Evolutionary conservation across 2,329 filamentous ascomycete genomes (phyloP).

Genomic region (Penicillium glabrum): DNA sequence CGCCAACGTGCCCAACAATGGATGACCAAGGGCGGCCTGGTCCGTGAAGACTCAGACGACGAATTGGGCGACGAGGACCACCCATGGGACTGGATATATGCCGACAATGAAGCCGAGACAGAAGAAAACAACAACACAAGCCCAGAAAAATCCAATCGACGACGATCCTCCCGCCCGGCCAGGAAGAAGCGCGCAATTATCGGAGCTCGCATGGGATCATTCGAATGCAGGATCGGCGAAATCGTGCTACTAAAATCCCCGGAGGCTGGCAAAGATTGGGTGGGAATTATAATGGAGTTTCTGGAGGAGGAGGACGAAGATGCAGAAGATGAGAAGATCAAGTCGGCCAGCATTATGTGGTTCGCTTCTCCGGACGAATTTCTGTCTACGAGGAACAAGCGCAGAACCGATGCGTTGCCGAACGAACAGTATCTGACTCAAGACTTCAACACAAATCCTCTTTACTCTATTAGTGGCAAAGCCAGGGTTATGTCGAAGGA

Average conservation of each 20-base stretch:
- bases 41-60: constrained; percentile 81
- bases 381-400: constrained; percentile 79
- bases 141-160: constrained; percentile 25
- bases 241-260: constrained; percentile 84
- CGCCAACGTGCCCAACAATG: constrained; percentile 46
- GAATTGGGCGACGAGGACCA: constrained; percentile 73
- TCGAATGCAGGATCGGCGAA: constrained; percentile 80
- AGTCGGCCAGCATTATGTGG: constrained; percentile 90
- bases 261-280: constrained; percentile 84
- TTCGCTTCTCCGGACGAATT: constrained; percentile 84
- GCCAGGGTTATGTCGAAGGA: constrained; percentile 75
- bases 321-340: constrained; percentile 52
- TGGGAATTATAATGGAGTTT: constrained; percentile 84
- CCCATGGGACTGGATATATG: constrained; percentile 79
- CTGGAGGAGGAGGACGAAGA: constrained; percentile 70
- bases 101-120: constrained; percentile 21
- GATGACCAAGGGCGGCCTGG: constrained; percentile 62
- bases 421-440: constrained; percentile 92
- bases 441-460: constrained; percentile 80
- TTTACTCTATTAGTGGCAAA: constrained; percentile 87
- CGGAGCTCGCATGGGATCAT: constrained; percentile 78
- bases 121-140: constrained; percentile 4
- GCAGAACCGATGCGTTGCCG: constrained; percentile 74
- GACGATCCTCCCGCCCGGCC: constrained; percentile 30
- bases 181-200: constrained; percentile 58